These are phyloP conservation scores for Porphyrellus cyaneotinctus DNA, from an alignment of 768 basidiomycete genomes.

Conservation along the genomic window DNA sequence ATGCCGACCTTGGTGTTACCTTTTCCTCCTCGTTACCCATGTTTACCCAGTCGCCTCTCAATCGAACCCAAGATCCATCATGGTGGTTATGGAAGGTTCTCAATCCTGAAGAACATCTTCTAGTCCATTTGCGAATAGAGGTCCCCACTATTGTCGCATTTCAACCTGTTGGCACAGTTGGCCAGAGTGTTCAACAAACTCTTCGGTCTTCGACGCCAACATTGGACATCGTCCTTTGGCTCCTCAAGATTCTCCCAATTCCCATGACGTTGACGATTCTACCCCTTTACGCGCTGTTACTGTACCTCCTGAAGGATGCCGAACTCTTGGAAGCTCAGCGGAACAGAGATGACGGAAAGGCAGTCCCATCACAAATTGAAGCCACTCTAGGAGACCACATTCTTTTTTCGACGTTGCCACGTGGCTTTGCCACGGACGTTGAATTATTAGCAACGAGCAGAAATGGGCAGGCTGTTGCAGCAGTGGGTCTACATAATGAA, in stretches of 20 bases:
- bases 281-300: constrained; percentile 68
- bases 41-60: constrained; percentile 29
- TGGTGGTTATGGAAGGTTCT: constrained; percentile 73
- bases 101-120: constrained; percentile 60
- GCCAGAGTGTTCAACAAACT: constrained; percentile 27
- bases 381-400: constrained; percentile 41
- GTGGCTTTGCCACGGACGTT: constrained; percentile 78
- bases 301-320: constrained; percentile 86
- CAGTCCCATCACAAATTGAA: constrained; percentile 23
- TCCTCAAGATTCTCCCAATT: constrained; percentile 76
- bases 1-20: constrained; percentile 18
- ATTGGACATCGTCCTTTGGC: constrained; percentile 61
- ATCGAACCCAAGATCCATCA: constrained; percentile 45
- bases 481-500: constrained; percentile 77
- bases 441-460: constrained; percentile 72
- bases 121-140: constrained; percentile 78
- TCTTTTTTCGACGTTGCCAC: constrained; percentile 68
- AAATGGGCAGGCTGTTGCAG: constrained; percentile 61
- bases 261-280: constrained; percentile 79
- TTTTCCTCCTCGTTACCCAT: constrained; percentile 29
- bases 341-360: constrained; percentile 48
- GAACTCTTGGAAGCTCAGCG: constrained; percentile 87
- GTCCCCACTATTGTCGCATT: constrained; percentile 75
- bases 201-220: constrained; percentile 46
- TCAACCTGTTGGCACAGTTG: constrained; percentile 36